phyloP scores from a whole-genome alignment of 1,139 yeast genomes.

The Kodamaea sp. region DNA sequence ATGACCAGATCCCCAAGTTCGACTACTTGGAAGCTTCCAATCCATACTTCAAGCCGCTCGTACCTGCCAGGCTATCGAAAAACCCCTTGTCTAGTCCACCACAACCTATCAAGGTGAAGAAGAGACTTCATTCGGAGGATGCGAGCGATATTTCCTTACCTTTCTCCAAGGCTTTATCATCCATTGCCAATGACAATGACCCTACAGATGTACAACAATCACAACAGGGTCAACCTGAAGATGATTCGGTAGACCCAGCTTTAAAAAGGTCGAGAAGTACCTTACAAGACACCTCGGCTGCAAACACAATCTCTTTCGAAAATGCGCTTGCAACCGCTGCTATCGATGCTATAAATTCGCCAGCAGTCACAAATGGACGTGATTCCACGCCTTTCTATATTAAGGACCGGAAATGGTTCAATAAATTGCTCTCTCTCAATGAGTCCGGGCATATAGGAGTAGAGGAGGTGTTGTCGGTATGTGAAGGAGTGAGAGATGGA shows the following conservation, averaged over 20 bases:
- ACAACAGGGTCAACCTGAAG: constrained; percentile 16
- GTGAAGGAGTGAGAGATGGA: constrained; percentile 44
- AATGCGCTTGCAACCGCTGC: constrained; percentile 36
- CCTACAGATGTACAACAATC: constrained; percentile 9
- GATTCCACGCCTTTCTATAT: constrained; percentile 32
- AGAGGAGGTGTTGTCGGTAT: constrained; percentile 36
- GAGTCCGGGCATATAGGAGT: constrained; percentile 31
- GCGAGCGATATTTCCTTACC: constrained; percentile 12
- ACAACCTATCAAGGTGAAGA: constrained; percentile 12
- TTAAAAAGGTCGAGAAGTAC: constrained; percentile 25
- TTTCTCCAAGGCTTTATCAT: constrained; percentile 11
- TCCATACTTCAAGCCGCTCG: constrained; percentile 32
- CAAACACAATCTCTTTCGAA: constrained; percentile 27
- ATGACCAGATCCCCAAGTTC: constrained; percentile 35
- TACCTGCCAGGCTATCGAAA: constrained; percentile 22
- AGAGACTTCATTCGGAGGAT: constrained; percentile 18
- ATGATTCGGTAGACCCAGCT: constrained; percentile 33
- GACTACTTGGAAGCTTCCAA: constrained; percentile 34
- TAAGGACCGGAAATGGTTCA: constrained; percentile 45
- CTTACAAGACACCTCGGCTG: constrained; percentile 13
- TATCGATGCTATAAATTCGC: constrained; percentile 38
- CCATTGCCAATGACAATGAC: constrained; percentile 11
- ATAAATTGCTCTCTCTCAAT: constrained; percentile 32
- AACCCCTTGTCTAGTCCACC: constrained; percentile 6
- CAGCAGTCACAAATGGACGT: constrained; percentile 27